phyloP scores from a whole-genome alignment of 1,139 yeast species.

The Geotrichum candidum region DNA sequence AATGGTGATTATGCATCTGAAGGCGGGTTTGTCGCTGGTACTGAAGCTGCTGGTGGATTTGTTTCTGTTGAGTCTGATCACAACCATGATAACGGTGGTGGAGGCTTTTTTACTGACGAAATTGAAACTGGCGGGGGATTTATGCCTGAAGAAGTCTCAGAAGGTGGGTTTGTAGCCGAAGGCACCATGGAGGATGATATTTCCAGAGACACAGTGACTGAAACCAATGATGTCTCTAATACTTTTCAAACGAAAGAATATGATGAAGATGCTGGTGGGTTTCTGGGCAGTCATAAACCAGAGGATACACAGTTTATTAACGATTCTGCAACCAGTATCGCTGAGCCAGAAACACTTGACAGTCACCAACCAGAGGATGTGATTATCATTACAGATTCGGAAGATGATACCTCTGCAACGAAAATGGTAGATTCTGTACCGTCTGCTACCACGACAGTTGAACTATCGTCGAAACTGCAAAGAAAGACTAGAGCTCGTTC shows the following conservation, averaged over 20 bases:
- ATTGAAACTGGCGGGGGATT: conserved; percentile 12
- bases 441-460: not conserved
- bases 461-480: not conserved
- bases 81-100: conserved; percentile 9
- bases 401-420: not conserved
- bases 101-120: conserved; percentile 15
- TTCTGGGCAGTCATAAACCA: not conserved
- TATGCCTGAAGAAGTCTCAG: not conserved
- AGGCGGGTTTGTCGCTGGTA: conserved; percentile 8
- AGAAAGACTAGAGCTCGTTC: not conserved
- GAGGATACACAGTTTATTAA: not conserved
- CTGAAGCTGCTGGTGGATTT: conserved; percentile 9
- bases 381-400: not conserved
- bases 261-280: not conserved
- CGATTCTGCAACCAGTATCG: not conserved
- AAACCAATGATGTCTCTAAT: not conserved
- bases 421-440: not conserved
- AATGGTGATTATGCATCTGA: conserved; percentile 4
- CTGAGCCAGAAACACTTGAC: not conserved
- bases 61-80: not conserved
- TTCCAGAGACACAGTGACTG: not conserved
- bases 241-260: not conserved
- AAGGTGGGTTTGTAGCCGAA: conserved; percentile 5
- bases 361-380: not conserved
- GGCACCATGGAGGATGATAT: not conserved